Conservation (phyloP, 2,329 filamentous ascomycete species). For the Claviceps arundinis region DNA sequence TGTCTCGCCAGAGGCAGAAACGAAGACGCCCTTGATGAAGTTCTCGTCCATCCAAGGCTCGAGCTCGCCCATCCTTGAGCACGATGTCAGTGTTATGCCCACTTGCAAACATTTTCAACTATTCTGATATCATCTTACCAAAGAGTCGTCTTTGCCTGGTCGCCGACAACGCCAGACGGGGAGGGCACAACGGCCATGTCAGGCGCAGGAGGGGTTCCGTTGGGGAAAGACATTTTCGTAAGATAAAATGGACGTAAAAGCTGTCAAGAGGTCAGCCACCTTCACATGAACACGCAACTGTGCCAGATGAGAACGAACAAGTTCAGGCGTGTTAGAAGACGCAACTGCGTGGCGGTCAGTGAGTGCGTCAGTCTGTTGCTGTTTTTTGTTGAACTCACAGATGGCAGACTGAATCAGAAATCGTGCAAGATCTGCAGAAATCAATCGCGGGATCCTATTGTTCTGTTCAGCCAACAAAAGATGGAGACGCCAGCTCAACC, state of each 20-base stretch:
- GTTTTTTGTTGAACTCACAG: neutral
- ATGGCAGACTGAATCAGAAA: conserved; percentile 4
- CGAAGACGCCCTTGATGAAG: conserved; percentile 88
- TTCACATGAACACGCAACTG: neutral
- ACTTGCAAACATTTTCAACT: neutral
- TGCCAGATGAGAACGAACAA: neutral
- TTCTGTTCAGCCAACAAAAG: neutral
- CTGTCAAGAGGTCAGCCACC: neutral
- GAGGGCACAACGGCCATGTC: conserved; percentile 23
- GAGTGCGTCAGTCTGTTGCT: neutral
- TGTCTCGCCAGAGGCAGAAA: conserved; percentile 76
- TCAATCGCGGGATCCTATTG: conserved; percentile 12
- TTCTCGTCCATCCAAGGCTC: conserved; percentile 99
- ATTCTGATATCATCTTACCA: conserved; percentile 27
- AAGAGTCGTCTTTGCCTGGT: conserved; percentile 44
- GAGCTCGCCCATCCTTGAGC: conserved; percentile 87
- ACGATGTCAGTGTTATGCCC: conserved; percentile 7
- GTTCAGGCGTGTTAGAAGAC: conserved; percentile 1
- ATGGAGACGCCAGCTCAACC: neutral
- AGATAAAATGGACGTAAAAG: neutral
- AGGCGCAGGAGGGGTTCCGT: conserved; percentile 26
- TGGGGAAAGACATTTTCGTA: conserved; percentile 23
- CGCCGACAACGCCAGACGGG: conserved; percentile 23
- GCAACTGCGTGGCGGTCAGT: neutral
- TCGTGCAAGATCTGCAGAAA: conserved; percentile 13